phyloP scores from a whole-genome alignment of 176 grass and related monocot species.

The Eleusine indica region DNA sequence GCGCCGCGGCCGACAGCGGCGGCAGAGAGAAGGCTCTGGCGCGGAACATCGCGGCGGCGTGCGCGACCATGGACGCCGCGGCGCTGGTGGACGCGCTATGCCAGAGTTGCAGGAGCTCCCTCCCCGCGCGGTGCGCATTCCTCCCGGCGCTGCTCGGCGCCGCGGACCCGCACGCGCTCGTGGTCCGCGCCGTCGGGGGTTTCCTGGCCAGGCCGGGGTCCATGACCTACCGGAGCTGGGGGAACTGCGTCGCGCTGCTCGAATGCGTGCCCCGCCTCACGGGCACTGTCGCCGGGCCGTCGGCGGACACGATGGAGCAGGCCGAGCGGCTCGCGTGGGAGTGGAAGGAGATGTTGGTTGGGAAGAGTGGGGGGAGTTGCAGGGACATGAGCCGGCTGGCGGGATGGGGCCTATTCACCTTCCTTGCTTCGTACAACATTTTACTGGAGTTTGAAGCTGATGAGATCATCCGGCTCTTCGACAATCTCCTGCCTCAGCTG shows the following conservation, averaged over 20 bases:
- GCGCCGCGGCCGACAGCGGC: background rate
- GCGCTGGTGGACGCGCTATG: conserved; percentile 12
- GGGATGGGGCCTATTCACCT: conserved; percentile 43
- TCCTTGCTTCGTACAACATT: conserved; percentile 33
- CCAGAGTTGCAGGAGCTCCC: background rate
- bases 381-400: conserved; percentile 28
- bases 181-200: conserved; percentile 36
- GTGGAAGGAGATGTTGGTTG: conserved; percentile 50
- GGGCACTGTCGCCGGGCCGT: background rate
- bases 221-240: conserved; percentile 28
- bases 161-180: conserved; percentile 26
- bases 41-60: conserved; percentile 4
- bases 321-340: conserved; percentile 22
- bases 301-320: conserved; percentile 27
- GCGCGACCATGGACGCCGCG: conserved; percentile 36
- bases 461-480: conserved; percentile 38
- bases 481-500: background rate
- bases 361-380: background rate
- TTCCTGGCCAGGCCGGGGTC: conserved; percentile 15
- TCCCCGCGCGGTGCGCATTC: conserved; percentile 10
- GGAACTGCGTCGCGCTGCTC: conserved; percentile 32
- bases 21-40: background rate
- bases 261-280: conserved; percentile 6
- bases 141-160: conserved; percentile 24
- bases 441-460: conserved; percentile 26